Percentiles rank a stretch among this genome's conserved stretches.
Conservation (phyloP, 306 rosid species). For the Rubus idaeus region DNA sequence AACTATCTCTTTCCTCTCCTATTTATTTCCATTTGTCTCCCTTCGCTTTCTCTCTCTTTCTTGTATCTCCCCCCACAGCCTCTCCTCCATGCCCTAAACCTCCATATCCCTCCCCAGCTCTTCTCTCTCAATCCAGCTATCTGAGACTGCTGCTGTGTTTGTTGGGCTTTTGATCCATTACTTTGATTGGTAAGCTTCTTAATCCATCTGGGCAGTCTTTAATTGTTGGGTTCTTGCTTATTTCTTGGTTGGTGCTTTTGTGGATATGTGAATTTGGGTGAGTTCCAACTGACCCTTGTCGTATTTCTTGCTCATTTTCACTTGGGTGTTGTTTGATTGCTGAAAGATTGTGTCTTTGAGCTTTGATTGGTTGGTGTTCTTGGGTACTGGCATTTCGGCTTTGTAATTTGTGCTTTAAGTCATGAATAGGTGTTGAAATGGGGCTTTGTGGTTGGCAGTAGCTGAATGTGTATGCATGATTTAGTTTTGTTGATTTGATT, state of each 20-base stretch:
- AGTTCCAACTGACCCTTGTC: constrained; percentile 35
- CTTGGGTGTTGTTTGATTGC: constrained; percentile 28
- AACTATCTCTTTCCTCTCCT: constrained; percentile 43
- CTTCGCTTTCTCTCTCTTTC: constrained; percentile 57
- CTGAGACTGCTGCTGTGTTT: constrained; percentile 33
- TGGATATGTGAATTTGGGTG: constrained; percentile 29
- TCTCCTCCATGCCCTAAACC: constrained; percentile 67
- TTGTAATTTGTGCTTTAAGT: constrained; percentile 25
- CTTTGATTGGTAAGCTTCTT: constrained; percentile 48
- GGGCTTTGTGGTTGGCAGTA: constrained; percentile 35
- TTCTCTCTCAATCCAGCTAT: constrained; percentile 28
- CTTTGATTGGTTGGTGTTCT: constrained; percentile 31
- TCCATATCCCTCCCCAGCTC: constrained; percentile 27
- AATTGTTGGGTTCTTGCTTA: constrained; percentile 20
- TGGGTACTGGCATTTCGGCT: constrained; percentile 34
- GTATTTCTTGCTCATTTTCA: constrained; percentile 28
- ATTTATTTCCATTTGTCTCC: constrained; percentile 48
- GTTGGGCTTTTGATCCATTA: constrained; percentile 52
- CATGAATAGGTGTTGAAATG: constrained; percentile 39
- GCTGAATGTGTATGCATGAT: constrained; percentile 59
- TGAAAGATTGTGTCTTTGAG: constrained; percentile 20
- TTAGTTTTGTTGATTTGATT: constrained; percentile 24
- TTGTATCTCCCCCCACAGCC: constrained; percentile 47
- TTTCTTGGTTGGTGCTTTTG: constrained; percentile 30
- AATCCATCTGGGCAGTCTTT: constrained; percentile 35